phyloP scores from a whole-genome alignment of 495 filamentous ascomycete genomes.

The Aspergillus cavernicola region DNA sequence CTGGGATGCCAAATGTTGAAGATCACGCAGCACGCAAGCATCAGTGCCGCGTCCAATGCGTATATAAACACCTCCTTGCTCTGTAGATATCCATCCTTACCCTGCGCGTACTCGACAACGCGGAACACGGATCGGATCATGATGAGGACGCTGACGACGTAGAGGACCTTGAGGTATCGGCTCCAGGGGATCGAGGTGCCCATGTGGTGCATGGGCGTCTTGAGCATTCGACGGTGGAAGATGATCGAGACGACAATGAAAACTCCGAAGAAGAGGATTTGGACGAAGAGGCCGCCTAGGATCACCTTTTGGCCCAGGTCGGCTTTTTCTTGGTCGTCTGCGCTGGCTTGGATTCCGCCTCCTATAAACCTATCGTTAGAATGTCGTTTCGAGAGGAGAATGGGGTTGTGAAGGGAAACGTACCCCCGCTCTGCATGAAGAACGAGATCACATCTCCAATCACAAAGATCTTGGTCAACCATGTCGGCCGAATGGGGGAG shows the following conservation, averaged over 20 bases:
- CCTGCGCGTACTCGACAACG: slow-evolving; percentile 59
- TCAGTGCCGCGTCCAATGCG: slow-evolving; percentile 57
- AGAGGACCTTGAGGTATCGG: slow-evolving; percentile 50
- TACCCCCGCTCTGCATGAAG: slow-evolving; percentile 24
- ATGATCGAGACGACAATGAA: slow-evolving; percentile 37
- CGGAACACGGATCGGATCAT: slow-evolving; percentile 59
- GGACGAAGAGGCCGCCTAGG: slow-evolving; percentile 40
- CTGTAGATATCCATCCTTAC: slow-evolving; percentile 49
- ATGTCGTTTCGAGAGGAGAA: not conserved
- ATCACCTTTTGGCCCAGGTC: slow-evolving; percentile 43
- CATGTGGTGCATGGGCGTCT: not conserved
- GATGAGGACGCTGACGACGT: slow-evolving; percentile 50
- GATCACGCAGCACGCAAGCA: slow-evolving; percentile 50
- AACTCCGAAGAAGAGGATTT: slow-evolving; percentile 41
- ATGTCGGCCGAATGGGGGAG: slow-evolving; percentile 14
- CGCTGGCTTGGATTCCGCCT: slow-evolving; percentile 23
- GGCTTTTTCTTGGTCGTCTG: slow-evolving; percentile 19
- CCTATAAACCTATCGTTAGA: not conserved
- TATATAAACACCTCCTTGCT: slow-evolving; percentile 58
- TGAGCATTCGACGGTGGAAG: slow-evolving; percentile 35
- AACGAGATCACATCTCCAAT: slow-evolving; percentile 26
- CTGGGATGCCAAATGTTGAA: slow-evolving; percentile 41
- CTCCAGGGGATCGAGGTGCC: slow-evolving; percentile 39
- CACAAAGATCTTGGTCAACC: slow-evolving; percentile 31
- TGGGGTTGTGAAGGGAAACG: not conserved